phyloP scores from a whole-genome alignment of 164 flowering plant genomes.

The Stephania yunnanensis region DNA sequence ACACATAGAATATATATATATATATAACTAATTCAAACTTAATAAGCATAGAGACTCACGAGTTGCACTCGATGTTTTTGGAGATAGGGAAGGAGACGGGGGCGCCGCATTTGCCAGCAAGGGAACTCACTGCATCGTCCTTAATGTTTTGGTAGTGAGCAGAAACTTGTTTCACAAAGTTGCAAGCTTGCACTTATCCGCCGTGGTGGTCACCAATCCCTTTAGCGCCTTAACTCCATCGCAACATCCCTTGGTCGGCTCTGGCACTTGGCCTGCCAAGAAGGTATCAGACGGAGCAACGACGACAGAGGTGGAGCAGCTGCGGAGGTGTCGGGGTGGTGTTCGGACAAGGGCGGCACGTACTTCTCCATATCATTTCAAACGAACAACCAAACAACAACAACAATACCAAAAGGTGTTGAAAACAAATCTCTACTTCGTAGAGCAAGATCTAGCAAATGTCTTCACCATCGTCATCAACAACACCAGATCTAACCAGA shows the following conservation, averaged over 20 bases:
- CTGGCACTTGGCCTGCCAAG: slow-evolving; percentile 6
- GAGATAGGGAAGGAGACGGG: slow-evolving; percentile 8
- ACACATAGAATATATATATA: too few relatives aligned
- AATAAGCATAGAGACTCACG: not conserved
- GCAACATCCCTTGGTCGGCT: slow-evolving; percentile 7
- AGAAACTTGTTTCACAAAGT: slow-evolving; percentile 7
- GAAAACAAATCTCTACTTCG: not conserved
- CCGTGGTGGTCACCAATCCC: not conserved
- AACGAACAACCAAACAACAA: not conserved
- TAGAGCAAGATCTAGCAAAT: not conserved
- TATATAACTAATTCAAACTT: too few relatives aligned
- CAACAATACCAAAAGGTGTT: not conserved
- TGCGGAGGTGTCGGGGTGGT: too few relatives aligned
- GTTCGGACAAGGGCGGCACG: too few relatives aligned
- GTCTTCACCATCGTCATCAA: not conserved
- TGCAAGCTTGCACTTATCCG: slow-evolving; percentile 10
- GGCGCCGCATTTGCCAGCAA: slow-evolving; percentile 10
- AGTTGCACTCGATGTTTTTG: not conserved
- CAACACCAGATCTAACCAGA: not conserved
- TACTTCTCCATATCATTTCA: not conserved
- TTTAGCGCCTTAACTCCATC: slow-evolving; percentile 12
- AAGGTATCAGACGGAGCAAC: too few relatives aligned
- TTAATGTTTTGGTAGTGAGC: not conserved
- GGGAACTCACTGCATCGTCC: slow-evolving; percentile 10
- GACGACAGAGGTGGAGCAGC: too few relatives aligned